A percentile compares a stretch with the other conserved stretches of the same genome.
Conservation (phyloP, 352 stramenopile genomes). For the Aphanomyces cochlioides region DNA sequence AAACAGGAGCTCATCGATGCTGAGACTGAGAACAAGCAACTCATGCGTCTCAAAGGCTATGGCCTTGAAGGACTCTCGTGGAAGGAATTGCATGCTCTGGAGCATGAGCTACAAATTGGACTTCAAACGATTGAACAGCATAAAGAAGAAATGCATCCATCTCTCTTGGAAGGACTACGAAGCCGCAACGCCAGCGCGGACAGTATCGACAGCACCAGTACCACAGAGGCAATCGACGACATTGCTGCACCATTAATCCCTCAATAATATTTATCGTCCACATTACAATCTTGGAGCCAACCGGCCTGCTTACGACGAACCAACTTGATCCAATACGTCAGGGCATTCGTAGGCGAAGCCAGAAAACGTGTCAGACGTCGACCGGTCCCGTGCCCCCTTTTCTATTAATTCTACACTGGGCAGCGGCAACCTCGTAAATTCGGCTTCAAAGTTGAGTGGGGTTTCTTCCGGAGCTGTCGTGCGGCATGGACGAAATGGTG, state of each 20-base stretch:
- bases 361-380: constrained; percentile 73
- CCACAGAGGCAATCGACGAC: neutral
- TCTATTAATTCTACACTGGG: constrained; percentile 53
- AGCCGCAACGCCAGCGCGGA: neutral
- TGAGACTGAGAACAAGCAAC: constrained; percentile 60
- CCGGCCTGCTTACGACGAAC: neutral
- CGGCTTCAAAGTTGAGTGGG: constrained; percentile 78
- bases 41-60: constrained; percentile 76
- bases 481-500: constrained; percentile 73
- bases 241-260: constrained; percentile 7
- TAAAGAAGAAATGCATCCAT: constrained; percentile 24
- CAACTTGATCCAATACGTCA: constrained; percentile 53
- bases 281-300: too few species aligned
- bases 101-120: constrained; percentile 51
- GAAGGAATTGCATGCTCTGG: constrained; percentile 51
- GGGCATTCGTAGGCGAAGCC: constrained; percentile 79
- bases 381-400: constrained; percentile 35
- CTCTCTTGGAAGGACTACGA: neutral
- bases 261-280: neutral
- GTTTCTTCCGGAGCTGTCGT: constrained; percentile 69
- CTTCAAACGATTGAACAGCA: constrained; percentile 49
- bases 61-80: constrained; percentile 52
- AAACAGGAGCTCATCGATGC: constrained; percentile 72
- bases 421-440: constrained; percentile 82
- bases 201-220: neutral